Base-by-base conservation (phyloP, 306 rosid genomes). In the Alnus rubra region DNA sequence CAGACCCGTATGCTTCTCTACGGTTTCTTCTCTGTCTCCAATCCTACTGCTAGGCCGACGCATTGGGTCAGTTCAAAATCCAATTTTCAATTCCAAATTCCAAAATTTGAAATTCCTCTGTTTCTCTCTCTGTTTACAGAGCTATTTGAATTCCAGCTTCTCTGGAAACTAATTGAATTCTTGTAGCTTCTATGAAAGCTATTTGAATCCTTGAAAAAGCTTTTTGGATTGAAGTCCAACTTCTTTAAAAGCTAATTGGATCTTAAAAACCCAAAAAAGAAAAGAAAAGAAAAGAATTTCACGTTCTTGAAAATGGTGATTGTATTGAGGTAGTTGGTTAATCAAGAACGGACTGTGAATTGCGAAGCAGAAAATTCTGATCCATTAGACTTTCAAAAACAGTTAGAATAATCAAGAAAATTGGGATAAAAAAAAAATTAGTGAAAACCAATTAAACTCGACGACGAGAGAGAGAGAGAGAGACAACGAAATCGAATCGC, bases 1-100 rank as follows among this genome's bases (percentile, higher is more conserved):
- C 84, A 91, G 81, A 28, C 94, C 93, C 2, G 12, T 4, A 82
- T 89, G 86, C 83, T 81, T 92, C 45, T 94, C 97, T 16, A 18
- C 48, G 6, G 51, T 9, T 19, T 88, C 88, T 2, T 81, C 90
- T 82, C 45, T 88, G 15, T 84, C 89, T 35, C 73, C 79, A 68
- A 16, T 18, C 19, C 23, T 67, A n/a, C 48, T 42, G n/a, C 82
- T 83, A 31, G 44, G 50, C 78, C 88, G 82, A 28, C 82, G 54
- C 94, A 85, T 88, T 54, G 74, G n/a, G 19, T 53, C 16, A 16
- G 19, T 3, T 4, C 58, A 53, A 53, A 53, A 53, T 53, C 58
- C 58, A 53, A 9, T 10, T 12, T 12, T 3, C 52, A 49, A 10
- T 49, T 10, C 52, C 10, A 45, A 45, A 45, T 45, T 45, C 0